phyloP scores from a whole-genome alignment of 805 yeast genomes.

The Ogataea pilisensis region DNA sequence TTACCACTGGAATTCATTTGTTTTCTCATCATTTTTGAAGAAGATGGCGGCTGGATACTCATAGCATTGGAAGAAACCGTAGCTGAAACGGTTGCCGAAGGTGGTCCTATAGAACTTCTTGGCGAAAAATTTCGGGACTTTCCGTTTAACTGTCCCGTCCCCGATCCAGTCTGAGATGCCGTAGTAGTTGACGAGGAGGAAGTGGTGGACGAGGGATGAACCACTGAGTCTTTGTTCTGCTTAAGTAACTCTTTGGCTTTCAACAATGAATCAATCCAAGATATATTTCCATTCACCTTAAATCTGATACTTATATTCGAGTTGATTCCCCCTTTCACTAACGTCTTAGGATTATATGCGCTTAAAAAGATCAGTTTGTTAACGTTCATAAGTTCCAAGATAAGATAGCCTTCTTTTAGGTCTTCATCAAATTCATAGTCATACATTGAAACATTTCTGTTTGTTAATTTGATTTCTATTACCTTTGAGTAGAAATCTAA shows the following conservation, averaged over 20 bases:
- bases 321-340: conserved; percentile 31
- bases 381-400: conserved; percentile 54
- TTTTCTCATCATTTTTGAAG: not conserved
- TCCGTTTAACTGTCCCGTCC: too few species aligned
- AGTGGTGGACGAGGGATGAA: too few species aligned
- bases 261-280: conserved; percentile 70
- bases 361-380: conserved; percentile 56
- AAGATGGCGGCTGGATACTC: too few species aligned
- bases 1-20: not conserved
- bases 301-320: conserved; percentile 33
- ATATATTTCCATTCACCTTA: conserved; percentile 43
- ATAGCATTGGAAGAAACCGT: too few species aligned
- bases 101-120: too few species aligned
- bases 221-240: conserved; percentile 28
- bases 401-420: conserved; percentile 55
- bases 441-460: conserved; percentile 64
- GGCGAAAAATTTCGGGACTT: too few species aligned
- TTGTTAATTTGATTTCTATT: conserved; percentile 41
- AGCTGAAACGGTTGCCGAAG: too few species aligned
- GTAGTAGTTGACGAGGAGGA: conserved; percentile 4
- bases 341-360: conserved; percentile 35
- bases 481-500: conserved; percentile 33
- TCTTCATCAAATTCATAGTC: conserved; percentile 72
- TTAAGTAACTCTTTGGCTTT: conserved; percentile 56
- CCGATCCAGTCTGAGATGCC: not conserved